Conservation (phyloP, 78 protist genomes). For the Parvularia atlantis region DNA sequence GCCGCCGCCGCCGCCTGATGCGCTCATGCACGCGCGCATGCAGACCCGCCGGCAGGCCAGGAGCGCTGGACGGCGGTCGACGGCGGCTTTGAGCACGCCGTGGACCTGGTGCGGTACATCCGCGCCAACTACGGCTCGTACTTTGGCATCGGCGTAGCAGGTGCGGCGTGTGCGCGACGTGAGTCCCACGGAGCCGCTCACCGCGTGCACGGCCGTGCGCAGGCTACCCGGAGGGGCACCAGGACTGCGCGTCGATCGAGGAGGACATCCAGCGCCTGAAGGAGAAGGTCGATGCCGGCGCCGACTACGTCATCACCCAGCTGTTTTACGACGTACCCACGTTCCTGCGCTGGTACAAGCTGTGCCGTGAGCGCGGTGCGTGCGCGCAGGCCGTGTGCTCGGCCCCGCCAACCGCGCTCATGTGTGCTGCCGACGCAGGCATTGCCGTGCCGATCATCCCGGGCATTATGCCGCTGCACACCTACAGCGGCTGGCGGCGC, state of each 20-base stretch:
- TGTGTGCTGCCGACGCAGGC: constrained; percentile 26
- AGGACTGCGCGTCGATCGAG: constrained; percentile 39
- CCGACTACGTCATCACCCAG: constrained; percentile 90
- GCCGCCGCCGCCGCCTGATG: not conserved
- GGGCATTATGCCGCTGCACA: constrained; percentile 92
- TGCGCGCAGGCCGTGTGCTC: not conserved
- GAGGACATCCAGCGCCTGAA: constrained; percentile 54
- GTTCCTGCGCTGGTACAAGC: constrained; percentile 36
- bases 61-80: constrained; percentile 57
- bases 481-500: constrained; percentile 59
- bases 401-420: too few species aligned
- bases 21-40: not conserved
- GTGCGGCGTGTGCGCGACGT: not conserved
- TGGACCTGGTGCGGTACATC: constrained; percentile 75
- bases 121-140: constrained; percentile 74
- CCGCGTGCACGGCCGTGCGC: not conserved
- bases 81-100: constrained; percentile 69
- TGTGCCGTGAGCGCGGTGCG: constrained; percentile 52
- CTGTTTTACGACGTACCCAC: constrained; percentile 75
- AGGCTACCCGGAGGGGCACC: constrained; percentile 86
- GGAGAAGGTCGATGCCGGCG: constrained; percentile 90
- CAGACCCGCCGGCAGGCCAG: constrained; percentile 77
- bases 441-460: constrained; percentile 91
- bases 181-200: not conserved
- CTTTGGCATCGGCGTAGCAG: constrained; percentile 83